Evolutionary conservation across 768 basidiomycete species (phyloP), one percentile per base, ranked within the genome.

Genomic region (Terana coerulea): DNA sequence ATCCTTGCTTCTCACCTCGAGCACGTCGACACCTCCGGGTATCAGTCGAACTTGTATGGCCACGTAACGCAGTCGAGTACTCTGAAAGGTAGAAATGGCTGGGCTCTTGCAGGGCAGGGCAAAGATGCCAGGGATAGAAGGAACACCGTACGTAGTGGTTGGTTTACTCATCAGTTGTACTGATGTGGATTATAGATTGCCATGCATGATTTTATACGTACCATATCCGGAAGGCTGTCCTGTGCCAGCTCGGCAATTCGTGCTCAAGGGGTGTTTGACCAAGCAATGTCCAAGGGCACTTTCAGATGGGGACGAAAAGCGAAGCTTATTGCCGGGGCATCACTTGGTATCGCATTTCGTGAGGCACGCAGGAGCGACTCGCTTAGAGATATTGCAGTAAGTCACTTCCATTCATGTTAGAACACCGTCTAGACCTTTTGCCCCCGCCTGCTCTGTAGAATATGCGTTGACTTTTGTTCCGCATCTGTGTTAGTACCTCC

Each of bases 231-330:
- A 43, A 80, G 79, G 59, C 70, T 90, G 25, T 76, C 77, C 59
- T 75, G 74, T 53, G 67, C 82, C 59, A 83, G 82, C 63, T 70
- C 83, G 60, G 74, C 82, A 55, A 74, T 79, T 58, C 86, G 89
- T 57, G 84, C 85, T 11, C 77, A 76, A 52, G 73, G 74, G 49
- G 67, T 92, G 24, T 91, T 91, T 68, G 77, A 78, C 67, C 81
- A 84, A 58, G 79, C 80, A 22, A 88, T 83, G 79, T 54, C 67
- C 21, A 72, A 72, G 28, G 79, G 77, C 12, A 47, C 71, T 9
- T 84, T 80, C 62, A 79, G 78, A 31, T 93, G 89, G 89, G 90
- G 91, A 31, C 75, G 80, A 46, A 83, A 76, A 56, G 83, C 89
- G 19, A 88, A 79, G 65, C 69, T 80, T 37, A 74, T 80, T 11